Evolutionary conservation across 2,329 filamentous ascomycete species (phyloP), one percentile per base, ranked within the genome.

Genomic region (Neonectria magnoliae): DNA sequence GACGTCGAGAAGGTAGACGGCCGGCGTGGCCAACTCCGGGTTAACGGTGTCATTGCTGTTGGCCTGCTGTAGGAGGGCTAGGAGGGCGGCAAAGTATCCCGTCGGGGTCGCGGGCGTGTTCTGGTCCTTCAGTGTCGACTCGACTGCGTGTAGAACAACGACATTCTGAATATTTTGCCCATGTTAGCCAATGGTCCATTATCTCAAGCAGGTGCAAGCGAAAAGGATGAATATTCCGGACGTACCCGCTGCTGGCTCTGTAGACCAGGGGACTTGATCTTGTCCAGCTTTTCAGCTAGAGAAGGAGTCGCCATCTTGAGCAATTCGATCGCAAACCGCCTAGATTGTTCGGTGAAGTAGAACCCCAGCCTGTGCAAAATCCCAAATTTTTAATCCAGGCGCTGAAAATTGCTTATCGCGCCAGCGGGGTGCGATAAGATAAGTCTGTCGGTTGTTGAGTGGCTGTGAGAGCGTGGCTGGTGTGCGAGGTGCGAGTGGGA

Each of bases 261-360:
- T 75, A 98, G 89, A 81, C 97, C 97, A 61, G 96, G 96, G 77
- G 93, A 96, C 82, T 96, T 93, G 80, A 98, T 98, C 88, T 97
- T 98, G 83, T 95, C 93, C 79, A 99, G 89, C 85, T 94, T 97
- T 85, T 97, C 95, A 79, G 92, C 90, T 76, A 98, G 76, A 75
- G 72, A 73, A 75, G 70, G 71, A 69, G 84, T 82, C 73, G 82
- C 76, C 85, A 87, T 87, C 54, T 78, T 73, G 69, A 70, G 67
- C 66, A 72, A 74, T 74, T 67, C 65, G 69, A 73, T 73, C 68
- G 71, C 64, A 71, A 73, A 69, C 65, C 68, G 57, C 58, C 67
- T 59, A 57, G 63, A 66, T 75, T 75, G 69, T 76, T 76, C 71
- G 70, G 70, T 75, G 67, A 73, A 67, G 66, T 57, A 68, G 61